Percentiles rank a stretch among this genome's conserved stretches.
These are phyloP conservation scores for Ceratocystis albifundus DNA, from an alignment of 2,329 filamentous ascomycete genomes.

Conservation along the genomic window DNA sequence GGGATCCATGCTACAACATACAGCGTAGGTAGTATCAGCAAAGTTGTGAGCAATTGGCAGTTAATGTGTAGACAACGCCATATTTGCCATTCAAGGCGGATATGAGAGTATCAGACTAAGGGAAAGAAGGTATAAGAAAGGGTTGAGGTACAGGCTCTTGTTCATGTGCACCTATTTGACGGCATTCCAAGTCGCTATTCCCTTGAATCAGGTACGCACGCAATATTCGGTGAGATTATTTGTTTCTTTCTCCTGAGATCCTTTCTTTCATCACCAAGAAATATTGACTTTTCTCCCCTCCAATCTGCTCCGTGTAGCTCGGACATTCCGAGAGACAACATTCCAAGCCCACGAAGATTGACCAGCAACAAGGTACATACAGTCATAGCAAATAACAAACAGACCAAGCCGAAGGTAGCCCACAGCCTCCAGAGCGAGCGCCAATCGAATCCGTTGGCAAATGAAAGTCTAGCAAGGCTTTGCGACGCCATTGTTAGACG, in stretches of 20 bases:
- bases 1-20: neutral
- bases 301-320: neutral
- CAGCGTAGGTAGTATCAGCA: neutral
- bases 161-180: neutral
- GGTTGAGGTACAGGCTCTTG: neutral
- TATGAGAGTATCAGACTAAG: constrained; percentile 13
- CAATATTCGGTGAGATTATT: neutral
- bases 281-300: no score
- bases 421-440: neutral
- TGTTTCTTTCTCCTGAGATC: neutral
- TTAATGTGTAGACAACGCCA: constrained; percentile 12
- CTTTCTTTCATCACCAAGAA: no score
- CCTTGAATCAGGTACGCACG: neutral
- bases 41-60: neutral
- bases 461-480: neutral
- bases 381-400: neutral
- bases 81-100: constrained; percentile 14
- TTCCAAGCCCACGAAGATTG: neutral
- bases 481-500: neutral
- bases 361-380: no score
- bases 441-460: neutral
- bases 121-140: neutral
- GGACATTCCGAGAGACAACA: neutral
- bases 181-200: neutral
- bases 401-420: neutral